Evolutionary conservation across 2,329 filamentous ascomycete genomes (phyloP).

Genomic region (Pseudogymnoascus sp.): DNA sequence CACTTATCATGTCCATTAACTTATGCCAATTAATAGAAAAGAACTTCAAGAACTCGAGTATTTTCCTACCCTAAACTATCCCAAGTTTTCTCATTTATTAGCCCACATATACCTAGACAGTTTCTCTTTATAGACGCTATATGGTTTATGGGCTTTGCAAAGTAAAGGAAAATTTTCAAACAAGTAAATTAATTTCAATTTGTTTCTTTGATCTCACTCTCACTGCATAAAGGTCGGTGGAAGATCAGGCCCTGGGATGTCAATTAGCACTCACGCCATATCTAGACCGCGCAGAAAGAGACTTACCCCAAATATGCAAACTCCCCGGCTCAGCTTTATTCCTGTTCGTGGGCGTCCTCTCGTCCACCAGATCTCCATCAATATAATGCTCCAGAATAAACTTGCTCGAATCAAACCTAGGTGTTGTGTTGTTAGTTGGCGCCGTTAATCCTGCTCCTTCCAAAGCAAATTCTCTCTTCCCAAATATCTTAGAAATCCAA

Average conservation of each 20-base stretch:
- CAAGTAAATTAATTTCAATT: not conserved
- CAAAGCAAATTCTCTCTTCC: not conserved
- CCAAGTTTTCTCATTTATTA: not conserved
- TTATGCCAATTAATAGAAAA: not conserved
- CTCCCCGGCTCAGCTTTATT: conserved; percentile 17
- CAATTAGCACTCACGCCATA: conserved; percentile 4
- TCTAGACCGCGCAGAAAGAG: not conserved
- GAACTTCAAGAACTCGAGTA: not conserved
- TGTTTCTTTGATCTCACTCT: conserved; percentile 22
- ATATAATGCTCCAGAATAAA: conserved; percentile 64
- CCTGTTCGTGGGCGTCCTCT: conserved; percentile 20
- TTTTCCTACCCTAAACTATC: not conserved
- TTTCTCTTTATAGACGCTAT: not conserved
- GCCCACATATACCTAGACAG: not conserved
- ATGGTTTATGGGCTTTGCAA: not conserved
- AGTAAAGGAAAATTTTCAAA: not conserved
- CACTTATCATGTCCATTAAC: not conserved
- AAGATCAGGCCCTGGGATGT: conserved; percentile 19
- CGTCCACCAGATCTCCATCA: conserved; percentile 57
- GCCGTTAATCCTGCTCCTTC: not conserved
- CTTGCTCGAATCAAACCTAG: conserved; percentile 43
- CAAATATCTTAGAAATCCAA: not conserved
- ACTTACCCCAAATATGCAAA: conserved; percentile 27
- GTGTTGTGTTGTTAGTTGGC: not conserved
- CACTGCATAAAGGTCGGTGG: conserved; percentile 19